Evolutionary conservation across 2,329 filamentous ascomycete species (phyloP).

Genomic region (Monosporascus cannonballus): DNA sequence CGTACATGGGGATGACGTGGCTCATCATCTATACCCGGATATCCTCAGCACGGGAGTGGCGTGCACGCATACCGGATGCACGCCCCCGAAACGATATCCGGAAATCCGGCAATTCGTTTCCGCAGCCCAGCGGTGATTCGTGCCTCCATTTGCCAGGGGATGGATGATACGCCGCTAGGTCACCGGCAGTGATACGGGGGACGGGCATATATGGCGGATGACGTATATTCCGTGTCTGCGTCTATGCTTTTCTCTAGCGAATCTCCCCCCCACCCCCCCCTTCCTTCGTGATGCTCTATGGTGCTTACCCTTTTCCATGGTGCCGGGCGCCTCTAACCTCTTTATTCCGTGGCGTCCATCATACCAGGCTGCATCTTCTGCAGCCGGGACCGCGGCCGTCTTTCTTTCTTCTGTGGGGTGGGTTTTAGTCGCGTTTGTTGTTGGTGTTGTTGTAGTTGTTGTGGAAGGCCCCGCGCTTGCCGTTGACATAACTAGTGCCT

Average conservation of each 20-base stretch:
- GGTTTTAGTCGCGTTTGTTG: not conserved
- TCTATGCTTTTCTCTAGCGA: not conserved
- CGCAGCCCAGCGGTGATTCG: too few species aligned
- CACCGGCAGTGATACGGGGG: not conserved
- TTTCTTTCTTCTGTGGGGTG: not conserved
- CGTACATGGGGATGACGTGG: too few species aligned
- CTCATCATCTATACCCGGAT: too few species aligned
- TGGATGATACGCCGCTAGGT: not conserved
- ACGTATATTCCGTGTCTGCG: not conserved
- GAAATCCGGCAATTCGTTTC: too few species aligned
- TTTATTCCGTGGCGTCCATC: not conserved
- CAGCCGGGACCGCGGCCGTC: not conserved
- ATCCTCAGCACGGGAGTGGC: too few species aligned
- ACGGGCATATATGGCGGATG: not conserved
- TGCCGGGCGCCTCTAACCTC: not conserved
- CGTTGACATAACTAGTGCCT: conserved; percentile 26
- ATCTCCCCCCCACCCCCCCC: too few species aligned
- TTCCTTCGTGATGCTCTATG: not conserved
- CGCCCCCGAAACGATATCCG: too few species aligned
- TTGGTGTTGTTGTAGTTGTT: conserved; percentile 1
- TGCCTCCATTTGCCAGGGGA: too few species aligned
- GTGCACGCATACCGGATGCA: too few species aligned
- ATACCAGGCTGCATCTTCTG: not conserved
- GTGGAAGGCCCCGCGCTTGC: conserved; percentile 4
- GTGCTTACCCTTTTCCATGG: not conserved